Conservation (phyloP, 2,329 filamentous ascomycete species). For the Sporothrix humicola region DNA sequence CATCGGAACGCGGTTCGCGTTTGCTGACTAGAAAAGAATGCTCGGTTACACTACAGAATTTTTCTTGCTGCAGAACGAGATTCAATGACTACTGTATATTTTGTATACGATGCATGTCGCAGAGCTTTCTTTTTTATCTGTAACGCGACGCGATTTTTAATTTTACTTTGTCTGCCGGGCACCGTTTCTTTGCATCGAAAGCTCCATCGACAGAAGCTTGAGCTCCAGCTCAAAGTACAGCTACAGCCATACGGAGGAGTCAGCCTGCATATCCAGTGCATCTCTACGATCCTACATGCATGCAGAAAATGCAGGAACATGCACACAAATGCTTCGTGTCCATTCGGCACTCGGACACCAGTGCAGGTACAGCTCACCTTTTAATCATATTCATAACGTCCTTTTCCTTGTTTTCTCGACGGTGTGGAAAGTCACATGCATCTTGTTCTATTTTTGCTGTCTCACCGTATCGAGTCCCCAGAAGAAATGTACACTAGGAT, state of each 20-base stretch:
- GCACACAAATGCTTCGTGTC: not conserved
- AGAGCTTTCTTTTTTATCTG: slow-evolving; percentile 4
- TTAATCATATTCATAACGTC: not conserved
- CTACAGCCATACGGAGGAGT: not conserved
- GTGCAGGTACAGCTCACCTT: slow-evolving; percentile 8
- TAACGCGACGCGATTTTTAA: slow-evolving; percentile 22
- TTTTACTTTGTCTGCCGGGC: slow-evolving; percentile 10
- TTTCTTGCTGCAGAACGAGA: not conserved
- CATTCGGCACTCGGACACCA: slow-evolving; percentile 20
- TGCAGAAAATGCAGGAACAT: not conserved
- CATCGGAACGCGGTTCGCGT: slow-evolving; percentile 5
- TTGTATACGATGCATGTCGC: not conserved
- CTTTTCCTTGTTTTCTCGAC: not conserved
- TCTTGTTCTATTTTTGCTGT: slow-evolving; percentile 15
- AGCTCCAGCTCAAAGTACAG: not conserved
- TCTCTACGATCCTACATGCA: slow-evolving; percentile 2
- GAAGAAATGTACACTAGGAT: not conserved
- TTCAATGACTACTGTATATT: not conserved
- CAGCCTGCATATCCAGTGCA: slow-evolving; percentile 18
- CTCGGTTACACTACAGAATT: not conserved
- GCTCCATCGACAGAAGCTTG: not conserved
- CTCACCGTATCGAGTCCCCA: not conserved
- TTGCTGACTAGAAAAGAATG: not conserved
- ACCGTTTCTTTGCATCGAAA: not conserved
- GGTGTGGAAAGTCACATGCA: not conserved